Evolutionary conservation across 208 protist species (phyloP).

Genomic region (Trypanosoma conorhini): DNA sequence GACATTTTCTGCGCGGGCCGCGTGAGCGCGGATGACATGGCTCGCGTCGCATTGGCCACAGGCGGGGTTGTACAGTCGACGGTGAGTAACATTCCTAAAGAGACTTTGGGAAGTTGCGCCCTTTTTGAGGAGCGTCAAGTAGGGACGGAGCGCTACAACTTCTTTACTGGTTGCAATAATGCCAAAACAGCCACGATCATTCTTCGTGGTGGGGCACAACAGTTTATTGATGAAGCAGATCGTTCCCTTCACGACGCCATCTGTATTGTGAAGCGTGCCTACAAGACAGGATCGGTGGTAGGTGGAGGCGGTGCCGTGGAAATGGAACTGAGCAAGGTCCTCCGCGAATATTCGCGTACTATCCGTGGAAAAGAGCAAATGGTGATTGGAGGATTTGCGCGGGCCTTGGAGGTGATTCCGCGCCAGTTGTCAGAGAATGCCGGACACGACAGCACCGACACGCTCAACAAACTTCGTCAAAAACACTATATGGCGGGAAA

Average conservation of each 20-base stretch:
- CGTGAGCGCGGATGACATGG: constrained; percentile 97
- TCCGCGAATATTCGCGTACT: constrained; percentile 96
- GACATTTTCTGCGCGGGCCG: constrained; percentile 99
- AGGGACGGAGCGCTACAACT: constrained; percentile 98
- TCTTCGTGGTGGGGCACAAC: constrained; percentile 97
- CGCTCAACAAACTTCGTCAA: constrained; percentile 99
- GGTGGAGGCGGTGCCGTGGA: constrained; percentile 99
- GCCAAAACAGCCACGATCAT: constrained; percentile 94
- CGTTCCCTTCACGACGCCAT: constrained; percentile 99
- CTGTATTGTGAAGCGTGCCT: constrained; percentile 98
- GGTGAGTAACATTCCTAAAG: constrained; percentile 93
- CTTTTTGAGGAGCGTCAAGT: constrained; percentile 99
- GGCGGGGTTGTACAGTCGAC: constrained; percentile 98
- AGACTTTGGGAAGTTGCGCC: constrained; percentile 96
- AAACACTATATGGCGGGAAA: constrained; percentile 90
- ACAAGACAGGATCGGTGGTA: constrained; percentile 98
- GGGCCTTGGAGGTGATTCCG: constrained; percentile 99
- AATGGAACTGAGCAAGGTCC: constrained; percentile 99
- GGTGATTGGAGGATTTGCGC: constrained; percentile 98
- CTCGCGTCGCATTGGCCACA: constrained; percentile 96
- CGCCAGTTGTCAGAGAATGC: constrained; percentile 99
- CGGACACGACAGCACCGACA: constrained; percentile 99
- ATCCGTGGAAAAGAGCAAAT: constrained; percentile 99
- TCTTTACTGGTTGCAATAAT: constrained; percentile 98
- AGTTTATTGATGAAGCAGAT: constrained; percentile 99